Evolutionary conservation across 2,329 filamentous ascomycete genomes (phyloP).

Genomic region (Xylariaceae sp.): DNA sequence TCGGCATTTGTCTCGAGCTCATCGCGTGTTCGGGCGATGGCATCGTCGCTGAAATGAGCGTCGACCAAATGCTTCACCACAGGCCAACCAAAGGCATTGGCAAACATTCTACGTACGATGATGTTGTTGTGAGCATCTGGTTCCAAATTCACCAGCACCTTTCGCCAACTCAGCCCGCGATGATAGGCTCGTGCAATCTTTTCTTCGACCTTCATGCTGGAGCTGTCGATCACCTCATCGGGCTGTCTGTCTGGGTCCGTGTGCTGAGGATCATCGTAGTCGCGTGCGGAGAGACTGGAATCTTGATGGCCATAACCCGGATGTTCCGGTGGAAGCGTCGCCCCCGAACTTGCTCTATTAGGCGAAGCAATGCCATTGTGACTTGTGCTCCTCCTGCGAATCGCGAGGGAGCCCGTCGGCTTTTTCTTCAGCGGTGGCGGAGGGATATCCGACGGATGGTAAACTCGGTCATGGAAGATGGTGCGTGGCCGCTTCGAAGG

Average conservation of each 20-base stretch:
- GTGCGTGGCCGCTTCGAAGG: conserved; percentile 76
- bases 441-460: conserved; percentile 90
- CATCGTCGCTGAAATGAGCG: conserved; percentile 81
- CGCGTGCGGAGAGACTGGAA: conserved; percentile 38
- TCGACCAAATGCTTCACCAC: conserved; percentile 93
- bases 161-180: conserved; percentile 85
- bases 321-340: conserved; percentile 31
- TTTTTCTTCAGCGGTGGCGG: conserved; percentile 63
- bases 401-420: conserved; percentile 31
- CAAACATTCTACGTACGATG: conserved; percentile 91
- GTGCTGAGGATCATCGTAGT: conserved; percentile 48
- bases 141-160: conserved; percentile 90
- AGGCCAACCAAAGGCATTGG: conserved; percentile 96
- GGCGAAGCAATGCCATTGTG: conserved; percentile 21
- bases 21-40: conserved; percentile 59
- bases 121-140: conserved; percentile 99
- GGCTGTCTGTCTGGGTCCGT: conserved; percentile 42
- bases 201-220: conserved; percentile 86
- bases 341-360: conserved; percentile 27
- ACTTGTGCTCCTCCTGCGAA: conserved; percentile 30
- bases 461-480: conserved; percentile 95
- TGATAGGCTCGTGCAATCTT: conserved; percentile 97
- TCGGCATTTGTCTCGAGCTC: conserved; percentile 63
- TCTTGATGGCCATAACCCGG: conserved; percentile 37
- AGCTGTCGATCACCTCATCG: conserved; percentile 49